Evolutionary conservation across 768 basidiomycete species (phyloP), one percentile per base, ranked within the genome.

Genomic region (Leccinum fibrillosum): DNA sequence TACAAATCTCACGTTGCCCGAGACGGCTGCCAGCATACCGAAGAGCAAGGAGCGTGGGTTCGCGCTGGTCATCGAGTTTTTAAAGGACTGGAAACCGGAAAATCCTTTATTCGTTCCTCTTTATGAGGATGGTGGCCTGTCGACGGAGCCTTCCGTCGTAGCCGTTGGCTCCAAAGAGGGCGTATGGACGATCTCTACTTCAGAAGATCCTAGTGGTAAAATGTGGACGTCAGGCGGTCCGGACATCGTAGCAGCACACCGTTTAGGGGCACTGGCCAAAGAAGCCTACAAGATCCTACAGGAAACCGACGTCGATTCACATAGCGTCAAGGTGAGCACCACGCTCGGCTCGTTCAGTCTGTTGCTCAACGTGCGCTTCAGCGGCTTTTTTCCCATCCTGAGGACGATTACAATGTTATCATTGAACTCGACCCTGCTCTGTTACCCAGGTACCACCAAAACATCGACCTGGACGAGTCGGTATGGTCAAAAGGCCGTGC

Each of bases 21-120:
- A 74, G 2, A 65, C 74, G 9, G 73, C 77, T 9, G 75, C 74
- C 45, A 76, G 76, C 25, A 77, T 83, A 4, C 93, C 94, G 0
- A 80, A 78, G 4, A 90, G 86, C 68, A 92, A 90, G 63, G 88
- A 90, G 66, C 81, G 86, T 15, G 91, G 89, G 2, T 92, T 99
- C 68, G 82, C 90, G 1, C 70, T 80, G 2, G 86, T 90, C 2
- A 75, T 99, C 4, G 78, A 82, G 39, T 82, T 90, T 56, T 72
- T 99, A 57, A 85, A 80, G 60, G 82, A 85, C 19, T 98, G 96
- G 97, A 82, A 82, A 56, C 96, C 93, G 88, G 82, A 85, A 55
- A 78, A 84, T 19, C 86, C 85, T 1, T 50, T 95, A 23, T 80
- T 84, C 56, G 86, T 98, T 3, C 89, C 92, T 2, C 66, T 98